Conservation (phyloP, 2,329 filamentous ascomycete species). For the Emydomyces testavorans region DNA sequence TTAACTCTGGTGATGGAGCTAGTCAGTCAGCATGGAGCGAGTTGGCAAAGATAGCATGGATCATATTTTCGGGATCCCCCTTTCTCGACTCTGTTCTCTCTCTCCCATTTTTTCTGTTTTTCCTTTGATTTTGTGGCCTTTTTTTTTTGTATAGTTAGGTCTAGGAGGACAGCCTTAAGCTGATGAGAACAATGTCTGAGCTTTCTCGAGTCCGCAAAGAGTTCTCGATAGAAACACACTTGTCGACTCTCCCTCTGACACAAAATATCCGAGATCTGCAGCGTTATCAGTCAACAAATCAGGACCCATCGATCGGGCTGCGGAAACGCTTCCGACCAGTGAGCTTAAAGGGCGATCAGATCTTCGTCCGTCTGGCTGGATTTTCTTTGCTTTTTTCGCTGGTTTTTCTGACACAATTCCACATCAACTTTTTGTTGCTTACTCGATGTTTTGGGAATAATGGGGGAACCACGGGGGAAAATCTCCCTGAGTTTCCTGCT, state of each 20-base stretch:
- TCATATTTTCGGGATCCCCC: too few relatives aligned
- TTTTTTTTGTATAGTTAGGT: too few relatives aligned
- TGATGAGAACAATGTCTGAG: too few relatives aligned
- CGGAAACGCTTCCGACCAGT: constrained; percentile 1
- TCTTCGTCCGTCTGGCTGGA: constrained; percentile 2
- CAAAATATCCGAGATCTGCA: constrained; percentile 4
- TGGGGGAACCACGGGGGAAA: background rate
- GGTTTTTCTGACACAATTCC: background rate
- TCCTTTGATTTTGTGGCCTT: too few relatives aligned
- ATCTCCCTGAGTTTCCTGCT: background rate
- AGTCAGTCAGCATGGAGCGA: too few relatives aligned
- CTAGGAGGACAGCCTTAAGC: too few relatives aligned
- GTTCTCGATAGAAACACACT: too few relatives aligned
- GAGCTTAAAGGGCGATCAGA: constrained; percentile 1
- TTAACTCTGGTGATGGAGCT: background rate
- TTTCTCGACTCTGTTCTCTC: too few relatives aligned
- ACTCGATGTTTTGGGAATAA: background rate
- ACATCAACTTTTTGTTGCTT: too few relatives aligned
- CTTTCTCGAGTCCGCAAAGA: too few relatives aligned
- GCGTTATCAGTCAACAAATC: constrained; percentile 1
- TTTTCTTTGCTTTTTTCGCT: background rate
- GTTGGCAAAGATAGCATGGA: too few relatives aligned
- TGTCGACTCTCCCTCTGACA: background rate
- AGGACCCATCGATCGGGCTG: background rate
- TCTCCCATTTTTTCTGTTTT: too few relatives aligned